Evolutionary conservation across 75 land plant genomes (phyloP).

Genomic region (Isoetes taiwanensis): DNA sequence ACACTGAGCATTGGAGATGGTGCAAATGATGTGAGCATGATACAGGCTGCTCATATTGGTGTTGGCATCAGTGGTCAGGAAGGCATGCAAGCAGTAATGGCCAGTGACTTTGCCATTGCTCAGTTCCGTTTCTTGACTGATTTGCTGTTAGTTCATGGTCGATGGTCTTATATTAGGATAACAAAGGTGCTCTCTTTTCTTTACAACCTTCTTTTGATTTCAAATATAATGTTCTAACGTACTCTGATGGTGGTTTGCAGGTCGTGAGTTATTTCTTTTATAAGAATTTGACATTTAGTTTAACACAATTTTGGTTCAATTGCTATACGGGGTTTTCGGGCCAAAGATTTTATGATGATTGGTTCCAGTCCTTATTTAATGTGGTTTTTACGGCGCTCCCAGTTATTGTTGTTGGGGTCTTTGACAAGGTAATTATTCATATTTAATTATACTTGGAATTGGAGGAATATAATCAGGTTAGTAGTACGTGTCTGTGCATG

Average conservation of each 20-base stretch:
- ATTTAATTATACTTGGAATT: neutral
- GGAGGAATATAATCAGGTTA: no score
- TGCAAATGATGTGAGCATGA: slow-evolving; percentile 99
- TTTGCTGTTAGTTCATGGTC: slow-evolving; percentile 90
- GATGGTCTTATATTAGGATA: slow-evolving; percentile 89
- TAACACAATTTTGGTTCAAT: slow-evolving; percentile 99
- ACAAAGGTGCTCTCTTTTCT: slow-evolving; percentile 46
- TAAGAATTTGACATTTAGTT: slow-evolving; percentile 93
- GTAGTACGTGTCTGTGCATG: no score
- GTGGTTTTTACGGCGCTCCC: slow-evolving; percentile 96
- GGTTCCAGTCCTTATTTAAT: slow-evolving; percentile 96
- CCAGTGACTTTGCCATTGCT: slow-evolving; percentile 99
- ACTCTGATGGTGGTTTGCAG: slow-evolving; percentile 27
- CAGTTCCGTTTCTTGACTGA: slow-evolving; percentile 94
- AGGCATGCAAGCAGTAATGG: slow-evolving; percentile 99
- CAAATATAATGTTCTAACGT: neutral
- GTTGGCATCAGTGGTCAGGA: slow-evolving; percentile 96
- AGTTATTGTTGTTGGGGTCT: slow-evolving; percentile 80
- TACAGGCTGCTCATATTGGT: slow-evolving; percentile 99
- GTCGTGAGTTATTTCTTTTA: slow-evolving; percentile 92
- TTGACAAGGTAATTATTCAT: slow-evolving; percentile 70
- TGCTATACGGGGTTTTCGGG: slow-evolving; percentile 92
- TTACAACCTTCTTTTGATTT: neutral
- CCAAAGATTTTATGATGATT: slow-evolving; percentile 96
- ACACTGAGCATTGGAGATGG: slow-evolving; percentile 99